phyloP scores from a whole-genome alignment of 345 rosid species.

The Populus nigra region DNA sequence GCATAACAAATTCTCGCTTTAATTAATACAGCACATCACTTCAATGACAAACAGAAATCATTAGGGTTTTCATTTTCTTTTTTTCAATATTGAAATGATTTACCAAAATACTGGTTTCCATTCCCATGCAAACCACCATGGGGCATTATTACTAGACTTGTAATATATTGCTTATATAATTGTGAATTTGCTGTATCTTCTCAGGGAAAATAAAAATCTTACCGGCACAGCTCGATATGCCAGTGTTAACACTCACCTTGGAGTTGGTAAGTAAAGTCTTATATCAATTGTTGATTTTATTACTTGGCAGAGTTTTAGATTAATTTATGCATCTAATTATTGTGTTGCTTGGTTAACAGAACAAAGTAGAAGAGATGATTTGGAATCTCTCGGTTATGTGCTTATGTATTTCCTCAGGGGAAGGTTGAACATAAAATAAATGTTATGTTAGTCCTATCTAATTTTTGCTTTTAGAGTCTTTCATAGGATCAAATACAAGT shows the following conservation, averaged over 20 bases:
- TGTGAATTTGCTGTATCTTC: slow-evolving; percentile 4
- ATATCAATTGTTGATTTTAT: neutral
- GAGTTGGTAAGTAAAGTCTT: slow-evolving; percentile 25
- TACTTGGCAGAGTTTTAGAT: neutral
- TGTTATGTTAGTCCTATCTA: neutral
- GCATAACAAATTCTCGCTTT: neutral
- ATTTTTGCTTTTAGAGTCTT: neutral
- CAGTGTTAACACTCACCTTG: slow-evolving; percentile 34
- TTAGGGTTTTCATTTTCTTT: neutral
- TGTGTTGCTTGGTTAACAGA: slow-evolving; percentile 17
- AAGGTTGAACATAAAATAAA: slow-evolving; percentile 15
- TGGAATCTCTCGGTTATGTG: slow-evolving; percentile 36
- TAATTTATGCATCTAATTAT: neutral
- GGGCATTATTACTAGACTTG: neutral
- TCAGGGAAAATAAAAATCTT: slow-evolving; percentile 33
- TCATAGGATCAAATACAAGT: neutral
- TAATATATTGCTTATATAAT: neutral
- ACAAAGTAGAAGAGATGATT: slow-evolving; percentile 33
- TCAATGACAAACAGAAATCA: neutral
- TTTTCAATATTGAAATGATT: neutral
- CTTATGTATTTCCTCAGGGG: slow-evolving; percentile 35
- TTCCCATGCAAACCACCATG: neutral
- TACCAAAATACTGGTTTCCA: neutral
- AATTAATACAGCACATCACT: neutral
- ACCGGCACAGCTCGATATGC: slow-evolving; percentile 36